Evolutionary conservation across 2,329 filamentous ascomycete species (phyloP), one percentile per base, ranked within the genome.

Genomic region (Emergomyces orientalis): DNA sequence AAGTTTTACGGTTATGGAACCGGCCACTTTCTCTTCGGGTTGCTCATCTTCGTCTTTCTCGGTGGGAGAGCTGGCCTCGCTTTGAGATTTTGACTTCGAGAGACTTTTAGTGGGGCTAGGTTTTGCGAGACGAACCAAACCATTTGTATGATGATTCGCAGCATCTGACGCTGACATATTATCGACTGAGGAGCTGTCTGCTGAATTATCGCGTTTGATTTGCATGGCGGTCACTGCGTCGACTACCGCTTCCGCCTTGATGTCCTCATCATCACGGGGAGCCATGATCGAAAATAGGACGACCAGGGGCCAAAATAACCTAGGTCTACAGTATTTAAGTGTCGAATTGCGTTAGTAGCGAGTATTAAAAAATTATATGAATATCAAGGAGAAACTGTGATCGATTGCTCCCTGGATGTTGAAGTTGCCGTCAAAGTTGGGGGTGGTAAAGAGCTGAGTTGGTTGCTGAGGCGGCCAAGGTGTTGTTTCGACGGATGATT

Each of bases 1-100:
- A 71, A 84, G 77, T 73, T 86, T 87, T 70, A 88, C 73, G 59
- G 80, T 82, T 63, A 88, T 84, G 65, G 84, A 84, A 66, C 83
- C 85, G 63, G 82, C 82, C 60, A 87, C 75, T 49, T 78, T 79
- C 68, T 85, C 82, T 71, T 84, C 81, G 43, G 78, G 70, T 63
- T 79, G 76, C 62, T 72, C 71, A 66, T 76, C 68, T 66, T 73
- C 71, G 68, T 76, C 70, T 69, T 70, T 63, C 34, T 68, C 65
- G 51, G 67, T 65, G 56, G 65, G 66, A 47, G 69, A 71, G 25
- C 66, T 64, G 60, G 63, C 67, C 34, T 67, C 69, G 62, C 56
- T 43, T 61, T 43, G 39, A n/a, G 66, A 68, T 65, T 69, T 71
- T 62, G 66, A 61, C 49, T 65, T 64, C 11, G 71, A 65, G 8